These are phyloP conservation scores for Lotmaria passim DNA, from an alignment of 208 protist genomes.

Conservation along the genomic window DNA sequence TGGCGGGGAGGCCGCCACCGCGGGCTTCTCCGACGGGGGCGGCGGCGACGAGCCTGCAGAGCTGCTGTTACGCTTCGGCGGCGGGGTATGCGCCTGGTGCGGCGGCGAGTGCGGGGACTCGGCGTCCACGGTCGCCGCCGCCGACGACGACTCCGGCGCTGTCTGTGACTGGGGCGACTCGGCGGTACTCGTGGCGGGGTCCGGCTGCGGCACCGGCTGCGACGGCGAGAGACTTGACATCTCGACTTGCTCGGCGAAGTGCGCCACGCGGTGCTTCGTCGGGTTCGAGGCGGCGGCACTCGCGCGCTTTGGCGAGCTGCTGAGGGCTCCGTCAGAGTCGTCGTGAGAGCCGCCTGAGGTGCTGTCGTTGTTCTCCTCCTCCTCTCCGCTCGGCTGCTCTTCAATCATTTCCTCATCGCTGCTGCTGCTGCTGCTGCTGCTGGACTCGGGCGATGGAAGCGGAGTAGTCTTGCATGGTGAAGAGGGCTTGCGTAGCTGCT, in stretches of 20 bases:
- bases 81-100: conserved; percentile 11
- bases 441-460: neutral
- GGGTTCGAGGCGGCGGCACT: neutral
- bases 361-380: neutral
- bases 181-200: neutral
- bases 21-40: too few species aligned
- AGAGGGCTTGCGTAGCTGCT: neutral
- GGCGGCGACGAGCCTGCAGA: neutral
- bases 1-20: neutral
- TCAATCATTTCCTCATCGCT: neutral
- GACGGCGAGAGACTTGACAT: too few species aligned
- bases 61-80: conserved; percentile 6
- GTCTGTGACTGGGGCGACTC: neutral
- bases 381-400: neutral
- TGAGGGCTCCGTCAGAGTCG: too few species aligned
- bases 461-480: neutral
- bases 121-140: too few species aligned
- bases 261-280: neutral
- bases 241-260: conserved; percentile 10
- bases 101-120: conserved; percentile 12
- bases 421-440: conserved; percentile 6
- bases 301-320: too few species aligned
- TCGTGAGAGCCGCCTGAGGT: neutral
- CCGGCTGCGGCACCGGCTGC: neutral
- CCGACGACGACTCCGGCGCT: too few species aligned